Percentiles rank a stretch among this genome's conserved stretches.
These are phyloP conservation scores for Rhodotorula sp. DNA, from an alignment of 1,284 basidiomycete species.

Conservation along the genomic window DNA sequence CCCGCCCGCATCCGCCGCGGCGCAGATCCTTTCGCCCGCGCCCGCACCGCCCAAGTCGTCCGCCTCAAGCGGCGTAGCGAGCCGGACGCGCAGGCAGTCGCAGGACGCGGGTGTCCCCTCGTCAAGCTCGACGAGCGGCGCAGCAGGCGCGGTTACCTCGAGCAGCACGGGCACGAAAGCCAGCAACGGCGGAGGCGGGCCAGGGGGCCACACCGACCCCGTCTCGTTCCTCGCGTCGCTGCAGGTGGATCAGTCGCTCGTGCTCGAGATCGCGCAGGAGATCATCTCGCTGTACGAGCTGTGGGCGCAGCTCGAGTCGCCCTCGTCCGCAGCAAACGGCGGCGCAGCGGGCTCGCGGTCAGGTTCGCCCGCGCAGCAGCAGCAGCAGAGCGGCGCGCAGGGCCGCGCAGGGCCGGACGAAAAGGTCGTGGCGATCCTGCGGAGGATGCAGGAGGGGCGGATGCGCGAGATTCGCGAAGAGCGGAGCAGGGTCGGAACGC, in stretches of 20 bases:
- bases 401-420: conserved; percentile 26
- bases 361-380: not conserved
- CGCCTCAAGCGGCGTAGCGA: not conserved
- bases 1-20: conserved; percentile 44
- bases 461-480: conserved; percentile 32
- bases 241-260: conserved; percentile 75
- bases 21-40: not conserved
- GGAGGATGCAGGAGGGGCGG: conserved; percentile 39
- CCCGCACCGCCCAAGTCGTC: not conserved
- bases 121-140: not conserved
- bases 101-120: too few species aligned
- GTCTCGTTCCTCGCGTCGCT: conserved; percentile 80
- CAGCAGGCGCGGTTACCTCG: not conserved
- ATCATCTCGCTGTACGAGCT: conserved; percentile 84
- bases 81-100: not conserved
- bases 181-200: conserved; percentile 42
- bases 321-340: conserved; percentile 5
- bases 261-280: conserved; percentile 87
- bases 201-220: conserved; percentile 56
- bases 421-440: conserved; percentile 30
- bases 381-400: too few species aligned
- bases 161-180: conserved; percentile 10
- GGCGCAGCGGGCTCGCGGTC: not conserved
- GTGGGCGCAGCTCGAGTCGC: conserved; percentile 70
- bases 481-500: conserved; percentile 1